These are phyloP conservation scores for Hyaloscypha hepaticicola DNA, from an alignment of 495 filamentous ascomycete genomes.

Conservation along the genomic window DNA sequence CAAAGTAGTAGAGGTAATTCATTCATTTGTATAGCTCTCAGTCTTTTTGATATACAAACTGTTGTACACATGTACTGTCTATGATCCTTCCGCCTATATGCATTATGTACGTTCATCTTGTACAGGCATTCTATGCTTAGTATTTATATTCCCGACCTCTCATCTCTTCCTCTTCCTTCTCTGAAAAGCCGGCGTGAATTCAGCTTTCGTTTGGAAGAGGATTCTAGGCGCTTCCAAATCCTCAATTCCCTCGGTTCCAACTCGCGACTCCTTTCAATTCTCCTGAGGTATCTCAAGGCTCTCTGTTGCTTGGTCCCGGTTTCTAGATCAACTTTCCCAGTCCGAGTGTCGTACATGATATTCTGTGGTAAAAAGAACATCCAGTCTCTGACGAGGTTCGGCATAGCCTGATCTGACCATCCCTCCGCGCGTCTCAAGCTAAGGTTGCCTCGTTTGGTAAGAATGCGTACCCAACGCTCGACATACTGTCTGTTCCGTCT, in stretches of 20 bases:
- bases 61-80: neutral
- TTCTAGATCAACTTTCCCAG: conserved; percentile 30
- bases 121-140: neutral
- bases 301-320: conserved; percentile 7
- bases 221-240: neutral
- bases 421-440: conserved; percentile 15
- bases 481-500: conserved; percentile 29
- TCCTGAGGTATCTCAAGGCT: neutral
- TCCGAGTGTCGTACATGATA: conserved; percentile 29
- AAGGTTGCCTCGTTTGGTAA: conserved; percentile 28
- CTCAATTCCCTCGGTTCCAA: neutral
- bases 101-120: neutral
- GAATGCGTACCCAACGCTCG: conserved; percentile 30
- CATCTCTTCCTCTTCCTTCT: neutral
- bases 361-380: conserved; percentile 28
- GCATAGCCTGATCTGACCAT: conserved; percentile 28
- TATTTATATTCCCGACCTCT: neutral
- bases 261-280: neutral
- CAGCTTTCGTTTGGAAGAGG: no score
- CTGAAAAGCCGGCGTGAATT: neutral
- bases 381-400: conserved; percentile 33
- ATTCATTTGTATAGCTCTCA: neutral
- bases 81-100: neutral
- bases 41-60: neutral
- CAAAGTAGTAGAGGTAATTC: neutral